Evolutionary conservation across 805 yeast genomes (phyloP), one percentile per base, ranked within the genome.

Genomic region (Dipodascus geniculatus): DNA sequence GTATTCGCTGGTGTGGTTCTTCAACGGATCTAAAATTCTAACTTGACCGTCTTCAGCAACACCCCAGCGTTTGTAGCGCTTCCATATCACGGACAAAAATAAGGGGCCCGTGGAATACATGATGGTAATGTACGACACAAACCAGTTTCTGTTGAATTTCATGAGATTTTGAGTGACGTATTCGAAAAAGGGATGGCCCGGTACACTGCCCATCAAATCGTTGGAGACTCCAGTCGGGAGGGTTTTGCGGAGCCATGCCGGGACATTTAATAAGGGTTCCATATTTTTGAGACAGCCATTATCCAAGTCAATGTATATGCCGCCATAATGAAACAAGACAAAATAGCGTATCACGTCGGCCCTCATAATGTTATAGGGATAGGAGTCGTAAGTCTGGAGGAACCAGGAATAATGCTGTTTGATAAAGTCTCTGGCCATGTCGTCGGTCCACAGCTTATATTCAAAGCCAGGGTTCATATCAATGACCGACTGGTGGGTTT

Each of bases 21-120:
- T 57, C 42, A 69, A 66, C 2, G 95, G 91, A 71, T 81, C 77
- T 61, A 89, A 70, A 49, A 88, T 79, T 60, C 87, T 72, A 19
- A 87, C 83, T 8, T 79, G 87, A 4, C 80, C 77, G 28, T 77
- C 84, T 0, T 85, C 80, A 19, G 81, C 78, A 1, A 83, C 83
- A 22, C 61, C 60, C 85, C 87, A 82, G 59, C 96, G 76, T 68
- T 85, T 85, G 68, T 85, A 89, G 62, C 82, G 87, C 68, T 87
- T 86, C 89, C 95, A 85, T 61, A 90, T 76, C 35, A 87, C 89
- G 20, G 93, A 83, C 48, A 90, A 73, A 64, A 87, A 89, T 54
- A 90, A 71, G 0, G 97, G 96, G 11, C 97, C 97, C 0, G 97
- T 90, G 11, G 95, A 82, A 63, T 80, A 85, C 96, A 90, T 87